Percentiles rank a stretch among this genome's conserved stretches.
phyloP scores from a whole-genome alignment of 108 stramenopile species.

The Parmales sp. region DNA sequence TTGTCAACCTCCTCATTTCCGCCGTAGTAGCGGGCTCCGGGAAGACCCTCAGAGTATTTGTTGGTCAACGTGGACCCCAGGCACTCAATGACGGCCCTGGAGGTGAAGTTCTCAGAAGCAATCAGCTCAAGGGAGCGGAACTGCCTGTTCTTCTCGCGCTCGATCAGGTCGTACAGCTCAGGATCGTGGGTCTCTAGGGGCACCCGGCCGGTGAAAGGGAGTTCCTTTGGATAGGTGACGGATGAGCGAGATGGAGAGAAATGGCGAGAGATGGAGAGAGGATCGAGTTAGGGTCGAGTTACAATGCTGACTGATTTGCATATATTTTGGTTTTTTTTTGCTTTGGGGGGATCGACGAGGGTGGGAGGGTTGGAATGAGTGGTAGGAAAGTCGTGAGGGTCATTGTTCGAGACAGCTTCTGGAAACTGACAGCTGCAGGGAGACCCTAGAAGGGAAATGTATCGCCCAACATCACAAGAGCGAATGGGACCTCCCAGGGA shows the following conservation, averaged over 20 bases:
- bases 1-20: slow-evolving; percentile 93
- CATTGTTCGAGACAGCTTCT: no score
- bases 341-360: no score
- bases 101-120: slow-evolving; percentile 99
- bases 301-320: no score
- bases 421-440: no score
- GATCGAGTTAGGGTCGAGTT: neutral
- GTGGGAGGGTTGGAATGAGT: no score
- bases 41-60: slow-evolving; percentile 99
- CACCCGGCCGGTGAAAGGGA: slow-evolving; percentile 63
- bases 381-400: no score
- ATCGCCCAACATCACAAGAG: no score
- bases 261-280: neutral
- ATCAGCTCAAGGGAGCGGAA: slow-evolving; percentile 94
- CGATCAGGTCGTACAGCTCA: slow-evolving; percentile 88
- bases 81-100: slow-evolving; percentile 94
- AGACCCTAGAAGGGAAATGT: no score
- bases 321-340: no score
- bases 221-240: neutral
- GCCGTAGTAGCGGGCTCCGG: slow-evolving; percentile 97
- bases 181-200: slow-evolving; percentile 94
- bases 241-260: neutral
- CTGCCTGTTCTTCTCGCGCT: slow-evolving; percentile 86
- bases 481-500: no score
- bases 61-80: slow-evolving; percentile 96